Evolutionary conservation across 2,329 filamentous ascomycete species (phyloP).

Genomic region (Beauveria sp.): DNA sequence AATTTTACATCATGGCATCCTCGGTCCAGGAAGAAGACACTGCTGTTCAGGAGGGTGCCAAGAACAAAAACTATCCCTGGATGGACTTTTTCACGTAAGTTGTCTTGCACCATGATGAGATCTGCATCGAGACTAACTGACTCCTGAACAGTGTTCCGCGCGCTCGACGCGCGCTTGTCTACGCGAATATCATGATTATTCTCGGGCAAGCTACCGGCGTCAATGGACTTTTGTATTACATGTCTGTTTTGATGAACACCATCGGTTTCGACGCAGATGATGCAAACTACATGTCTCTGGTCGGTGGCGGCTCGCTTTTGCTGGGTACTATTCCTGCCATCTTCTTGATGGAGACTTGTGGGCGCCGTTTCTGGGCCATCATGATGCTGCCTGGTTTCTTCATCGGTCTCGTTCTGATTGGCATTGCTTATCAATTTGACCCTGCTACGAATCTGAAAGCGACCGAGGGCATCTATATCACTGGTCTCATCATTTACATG

Average conservation of each 20-base stretch:
- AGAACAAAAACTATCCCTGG: slow-evolving; percentile 56
- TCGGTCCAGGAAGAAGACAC: slow-evolving; percentile 50
- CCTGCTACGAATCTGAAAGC: slow-evolving; percentile 35
- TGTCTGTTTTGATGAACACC: slow-evolving; percentile 58
- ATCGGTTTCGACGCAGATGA: slow-evolving; percentile 57
- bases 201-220: slow-evolving; percentile 65
- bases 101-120: not conserved
- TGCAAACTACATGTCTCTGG: slow-evolving; percentile 66
- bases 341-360: slow-evolving; percentile 64
- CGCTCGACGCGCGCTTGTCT: slow-evolving; percentile 57
- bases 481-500: slow-evolving; percentile 62
- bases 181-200: slow-evolving; percentile 63
- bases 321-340: slow-evolving; percentile 61
- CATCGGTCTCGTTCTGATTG: slow-evolving; percentile 59
- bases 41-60: slow-evolving; percentile 39
- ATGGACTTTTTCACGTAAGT: slow-evolving; percentile 61
- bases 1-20: slow-evolving; percentile 67
- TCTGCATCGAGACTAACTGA: not conserved
- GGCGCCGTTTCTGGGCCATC: slow-evolving; percentile 68
- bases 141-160: slow-evolving; percentile 40
- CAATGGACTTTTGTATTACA: slow-evolving; percentile 66
- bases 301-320: slow-evolving; percentile 60
- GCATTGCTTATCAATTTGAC: slow-evolving; percentile 52
- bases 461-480: slow-evolving; percentile 55
- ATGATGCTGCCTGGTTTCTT: slow-evolving; percentile 67